A percentile compares a stretch with the other conserved stretches of the same genome.
Conservation (phyloP, 352 stramenopile species). For the Phytophthora multivora region DNA sequence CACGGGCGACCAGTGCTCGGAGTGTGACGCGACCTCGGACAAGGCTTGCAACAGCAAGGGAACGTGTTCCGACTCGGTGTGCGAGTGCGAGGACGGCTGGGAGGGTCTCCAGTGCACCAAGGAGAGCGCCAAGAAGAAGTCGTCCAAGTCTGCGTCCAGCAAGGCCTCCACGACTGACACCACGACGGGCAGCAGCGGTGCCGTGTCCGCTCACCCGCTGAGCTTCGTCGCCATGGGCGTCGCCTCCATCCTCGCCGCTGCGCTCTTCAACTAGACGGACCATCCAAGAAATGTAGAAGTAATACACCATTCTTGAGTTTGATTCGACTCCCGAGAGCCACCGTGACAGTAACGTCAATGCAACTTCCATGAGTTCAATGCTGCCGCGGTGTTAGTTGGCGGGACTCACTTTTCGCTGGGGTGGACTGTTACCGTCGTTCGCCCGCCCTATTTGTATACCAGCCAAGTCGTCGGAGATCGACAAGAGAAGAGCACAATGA, state of each 20-base stretch:
- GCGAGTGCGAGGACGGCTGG: constrained; percentile 62
- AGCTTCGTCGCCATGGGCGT: constrained; percentile 29
- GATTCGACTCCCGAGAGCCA: not conserved
- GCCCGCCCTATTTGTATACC: no score
- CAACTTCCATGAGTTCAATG: not conserved
- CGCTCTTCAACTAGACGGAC: constrained; percentile 38
- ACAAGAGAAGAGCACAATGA: no score
- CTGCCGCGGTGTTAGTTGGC: not conserved
- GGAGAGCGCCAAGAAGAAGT: constrained; percentile 52
- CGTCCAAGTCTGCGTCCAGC: constrained; percentile 22
- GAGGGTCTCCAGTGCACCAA: constrained; percentile 76
- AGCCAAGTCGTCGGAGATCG: no score
- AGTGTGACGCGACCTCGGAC: constrained; percentile 62
- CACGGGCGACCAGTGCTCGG: constrained; percentile 71
- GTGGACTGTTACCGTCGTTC: no score
- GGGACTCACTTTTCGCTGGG: not conserved
- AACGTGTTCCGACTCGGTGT: constrained; percentile 57
- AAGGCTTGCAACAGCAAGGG: constrained; percentile 70
- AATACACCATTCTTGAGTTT: constrained; percentile 34
- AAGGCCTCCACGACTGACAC: constrained; percentile 21
- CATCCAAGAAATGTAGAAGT: constrained; percentile 24
- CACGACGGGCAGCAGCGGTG: constrained; percentile 19
- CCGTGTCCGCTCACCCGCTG: constrained; percentile 22
- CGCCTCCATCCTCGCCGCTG: constrained; percentile 32
- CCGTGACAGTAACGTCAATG: not conserved